Evolutionary conservation across 768 basidiomycete genomes (phyloP).

Genomic region (Amanita exitialis): DNA sequence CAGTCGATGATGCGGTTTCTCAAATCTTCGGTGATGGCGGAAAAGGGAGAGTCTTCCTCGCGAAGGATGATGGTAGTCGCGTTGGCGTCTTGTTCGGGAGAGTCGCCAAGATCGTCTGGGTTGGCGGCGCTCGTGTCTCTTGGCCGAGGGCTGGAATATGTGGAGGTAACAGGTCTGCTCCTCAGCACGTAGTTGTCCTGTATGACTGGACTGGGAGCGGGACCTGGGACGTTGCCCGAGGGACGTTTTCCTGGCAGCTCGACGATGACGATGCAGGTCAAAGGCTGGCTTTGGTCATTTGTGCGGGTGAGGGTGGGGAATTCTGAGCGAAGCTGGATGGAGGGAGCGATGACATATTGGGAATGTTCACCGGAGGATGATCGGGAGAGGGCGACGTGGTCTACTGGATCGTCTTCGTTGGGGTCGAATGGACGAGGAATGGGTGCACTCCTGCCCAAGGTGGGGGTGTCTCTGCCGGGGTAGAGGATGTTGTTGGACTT

Average conservation of each 20-base stretch:
- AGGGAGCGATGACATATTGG: constrained; percentile 80
- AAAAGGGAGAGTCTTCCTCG: constrained; percentile 72
- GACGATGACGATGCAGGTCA: constrained; percentile 91
- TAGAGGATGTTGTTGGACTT: constrained; percentile 38
- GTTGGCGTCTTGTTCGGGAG: constrained; percentile 20
- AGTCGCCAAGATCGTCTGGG: constrained; percentile 17
- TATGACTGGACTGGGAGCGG: constrained; percentile 45
- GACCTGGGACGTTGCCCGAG: constrained; percentile 39
- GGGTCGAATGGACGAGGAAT: constrained; percentile 48
- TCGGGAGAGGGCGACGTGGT: constrained; percentile 41
- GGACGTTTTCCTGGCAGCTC: constrained; percentile 78
- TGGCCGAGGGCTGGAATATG: constrained; percentile 17
- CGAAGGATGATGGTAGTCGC: constrained; percentile 22
- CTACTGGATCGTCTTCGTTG: constrained; percentile 79
- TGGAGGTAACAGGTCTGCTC: constrained; percentile 15
- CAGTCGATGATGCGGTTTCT: constrained; percentile 88
- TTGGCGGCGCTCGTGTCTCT: constrained; percentile 11
- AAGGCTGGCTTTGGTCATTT: constrained; percentile 60
- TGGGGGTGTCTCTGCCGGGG: constrained; percentile 60
- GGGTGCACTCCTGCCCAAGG: constrained; percentile 25
- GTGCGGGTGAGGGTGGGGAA: constrained; percentile 74
- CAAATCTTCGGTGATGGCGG: constrained; percentile 80
- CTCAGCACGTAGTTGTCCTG: constrained; percentile 29
- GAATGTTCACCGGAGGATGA: constrained; percentile 37
- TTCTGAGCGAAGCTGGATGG: constrained; percentile 90